Evolutionary conservation across 2,329 filamentous ascomycete genomes (phyloP).

Genomic region (Colletotrichum cuscutae): DNA sequence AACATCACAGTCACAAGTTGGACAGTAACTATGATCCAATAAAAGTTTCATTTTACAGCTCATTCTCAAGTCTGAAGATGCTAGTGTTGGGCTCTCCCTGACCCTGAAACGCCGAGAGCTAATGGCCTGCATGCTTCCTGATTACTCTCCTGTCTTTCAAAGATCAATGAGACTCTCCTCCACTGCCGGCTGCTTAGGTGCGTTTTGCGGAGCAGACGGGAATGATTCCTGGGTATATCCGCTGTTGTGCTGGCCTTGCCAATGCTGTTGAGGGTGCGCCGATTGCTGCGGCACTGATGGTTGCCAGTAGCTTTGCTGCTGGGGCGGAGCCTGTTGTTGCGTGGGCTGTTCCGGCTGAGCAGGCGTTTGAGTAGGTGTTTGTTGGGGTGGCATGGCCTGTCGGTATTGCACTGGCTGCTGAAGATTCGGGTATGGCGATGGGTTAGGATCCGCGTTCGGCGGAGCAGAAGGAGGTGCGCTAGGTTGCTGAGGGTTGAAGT

Average conservation of each 20-base stretch:
- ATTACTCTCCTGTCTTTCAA: constrained; percentile 45
- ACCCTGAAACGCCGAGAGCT: constrained; percentile 28
- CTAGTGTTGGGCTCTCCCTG: constrained; percentile 13
- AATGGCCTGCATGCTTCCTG: constrained; percentile 21
- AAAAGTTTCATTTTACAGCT: constrained; percentile 23
- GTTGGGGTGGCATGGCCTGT: constrained; percentile 50
- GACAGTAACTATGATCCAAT: not conserved
- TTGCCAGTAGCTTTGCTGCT: constrained; percentile 47
- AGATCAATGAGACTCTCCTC: constrained; percentile 87
- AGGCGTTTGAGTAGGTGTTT: constrained; percentile 42
- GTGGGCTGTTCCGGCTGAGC: constrained; percentile 50
- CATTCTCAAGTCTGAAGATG: constrained; percentile 22
- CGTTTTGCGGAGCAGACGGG: constrained; percentile 72
- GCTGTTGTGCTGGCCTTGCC: constrained; percentile 42
- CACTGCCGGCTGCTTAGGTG: constrained; percentile 66
- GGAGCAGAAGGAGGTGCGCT: constrained; percentile 42
- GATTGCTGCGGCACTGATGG: constrained; percentile 45
- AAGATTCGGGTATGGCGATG: constrained; percentile 65
- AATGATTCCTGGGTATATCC: constrained; percentile 71
- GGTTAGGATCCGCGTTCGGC: constrained; percentile 51
- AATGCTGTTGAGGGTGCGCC: constrained; percentile 40
- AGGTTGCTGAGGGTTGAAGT: constrained; percentile 59
- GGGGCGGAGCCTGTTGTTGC: constrained; percentile 37
- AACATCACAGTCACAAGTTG: not conserved
- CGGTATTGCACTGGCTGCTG: constrained; percentile 58